phyloP scores from a whole-genome alignment of 176 grass and related monocot genomes.

The Phoenix roebelenii region DNA sequence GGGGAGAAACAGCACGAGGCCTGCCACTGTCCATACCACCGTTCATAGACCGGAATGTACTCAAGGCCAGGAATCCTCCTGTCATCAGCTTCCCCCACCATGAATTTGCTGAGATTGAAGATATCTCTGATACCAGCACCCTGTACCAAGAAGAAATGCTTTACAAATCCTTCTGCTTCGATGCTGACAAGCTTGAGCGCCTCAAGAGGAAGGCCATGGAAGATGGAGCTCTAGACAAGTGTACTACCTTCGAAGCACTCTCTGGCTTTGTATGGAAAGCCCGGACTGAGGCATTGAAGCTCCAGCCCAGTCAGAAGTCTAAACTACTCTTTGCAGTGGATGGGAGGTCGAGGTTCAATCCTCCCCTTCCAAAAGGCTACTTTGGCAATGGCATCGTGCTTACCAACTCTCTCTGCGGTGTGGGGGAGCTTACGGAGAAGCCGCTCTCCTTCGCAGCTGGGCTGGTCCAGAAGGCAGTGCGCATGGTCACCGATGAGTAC shows the following conservation, averaged over 20 bases:
- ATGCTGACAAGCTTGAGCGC: conserved; percentile 48
- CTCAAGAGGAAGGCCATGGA: conserved; percentile 39
- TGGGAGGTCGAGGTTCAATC: conserved; percentile 47
- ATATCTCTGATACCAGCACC: conserved; percentile 46
- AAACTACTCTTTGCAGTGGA: conserved; percentile 96
- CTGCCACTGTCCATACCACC: conserved; percentile 55
- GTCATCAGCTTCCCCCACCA: conserved; percentile 45
- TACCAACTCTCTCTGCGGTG: conserved; percentile 43
- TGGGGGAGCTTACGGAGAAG: conserved; percentile 36
- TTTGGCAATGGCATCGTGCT: conserved; percentile 90
- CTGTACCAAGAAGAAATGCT: conserved; percentile 48
- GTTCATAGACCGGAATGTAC: conserved; percentile 50
- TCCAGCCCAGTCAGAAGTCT: conserved; percentile 46
- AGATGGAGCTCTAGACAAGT: conserved; percentile 26
- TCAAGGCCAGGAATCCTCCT: conserved; percentile 46
- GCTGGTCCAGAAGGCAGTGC: conserved; percentile 56
- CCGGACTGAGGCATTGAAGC: conserved; percentile 48
- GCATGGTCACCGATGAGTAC: conserved; percentile 73
- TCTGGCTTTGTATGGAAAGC: conserved; percentile 71
- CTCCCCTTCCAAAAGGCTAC: conserved; percentile 52
- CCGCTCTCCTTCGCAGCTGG: conserved; percentile 43
- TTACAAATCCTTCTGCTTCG: conserved; percentile 73
- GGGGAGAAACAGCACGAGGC: conserved; percentile 79
- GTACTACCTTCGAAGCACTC: conserved; percentile 85
- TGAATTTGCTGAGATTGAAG: conserved; percentile 76